Evolutionary conservation across 805 yeast species (phyloP).

Genomic region (Saturnispora halmiae): DNA sequence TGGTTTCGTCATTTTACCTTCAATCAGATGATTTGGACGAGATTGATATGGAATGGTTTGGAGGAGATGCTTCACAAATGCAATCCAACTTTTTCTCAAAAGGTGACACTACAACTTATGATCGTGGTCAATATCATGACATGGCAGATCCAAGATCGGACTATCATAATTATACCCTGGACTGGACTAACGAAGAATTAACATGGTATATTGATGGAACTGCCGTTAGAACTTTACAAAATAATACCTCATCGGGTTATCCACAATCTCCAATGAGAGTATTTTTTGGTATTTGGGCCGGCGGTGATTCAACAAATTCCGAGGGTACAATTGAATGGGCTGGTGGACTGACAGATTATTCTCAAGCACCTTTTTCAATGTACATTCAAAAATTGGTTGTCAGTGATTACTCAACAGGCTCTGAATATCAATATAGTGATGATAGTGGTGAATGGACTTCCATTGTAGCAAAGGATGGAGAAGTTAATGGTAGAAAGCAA

Average conservation of each 20-base stretch:
- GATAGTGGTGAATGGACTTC: constrained; percentile 51
- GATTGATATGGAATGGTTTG: constrained; percentile 82
- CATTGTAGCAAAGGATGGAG: constrained; percentile 48
- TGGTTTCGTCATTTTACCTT: constrained; percentile 71
- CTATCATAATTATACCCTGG: constrained; percentile 73
- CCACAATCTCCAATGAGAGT: constrained; percentile 82
- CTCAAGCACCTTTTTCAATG: constrained; percentile 62
- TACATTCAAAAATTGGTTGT: constrained; percentile 48
- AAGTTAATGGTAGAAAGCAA: constrained; percentile 48
- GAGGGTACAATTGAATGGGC: constrained; percentile 77
- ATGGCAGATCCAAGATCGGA: constrained; percentile 47
- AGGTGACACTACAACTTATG: constrained; percentile 68
- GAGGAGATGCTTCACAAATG: constrained; percentile 65
- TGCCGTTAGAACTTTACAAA: constrained; percentile 52
- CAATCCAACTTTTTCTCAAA: constrained; percentile 77
- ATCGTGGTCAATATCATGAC: constrained; percentile 66
- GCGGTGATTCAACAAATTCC: constrained; percentile 60
- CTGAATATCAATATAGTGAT: constrained; percentile 46
- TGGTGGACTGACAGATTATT: constrained; percentile 62
- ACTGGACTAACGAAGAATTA: constrained; percentile 63
- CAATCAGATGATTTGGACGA: constrained; percentile 85
- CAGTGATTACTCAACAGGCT: constrained; percentile 63
- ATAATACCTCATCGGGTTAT: constrained; percentile 54
- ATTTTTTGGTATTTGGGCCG: constrained; percentile 70
- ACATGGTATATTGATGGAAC: constrained; percentile 69